Conservation (phyloP, 306 rosid genomes). For the Mimosa pudica region DNA sequence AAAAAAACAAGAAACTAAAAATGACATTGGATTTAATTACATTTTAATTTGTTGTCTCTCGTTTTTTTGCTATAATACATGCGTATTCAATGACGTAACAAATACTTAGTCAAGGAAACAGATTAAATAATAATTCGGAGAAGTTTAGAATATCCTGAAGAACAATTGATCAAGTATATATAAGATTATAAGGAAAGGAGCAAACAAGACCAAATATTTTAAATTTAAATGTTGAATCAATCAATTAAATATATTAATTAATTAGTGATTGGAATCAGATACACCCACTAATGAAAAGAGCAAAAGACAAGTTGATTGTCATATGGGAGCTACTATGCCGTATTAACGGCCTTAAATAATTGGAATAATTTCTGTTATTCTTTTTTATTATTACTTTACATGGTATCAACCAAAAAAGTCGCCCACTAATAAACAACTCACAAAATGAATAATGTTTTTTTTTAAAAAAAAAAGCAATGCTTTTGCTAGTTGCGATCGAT, state of each 20-base stretch:
- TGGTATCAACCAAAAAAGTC: conserved; percentile 37
- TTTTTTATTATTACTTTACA: conserved; percentile 31
- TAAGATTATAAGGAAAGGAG: not conserved
- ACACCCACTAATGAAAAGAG: conserved; percentile 40
- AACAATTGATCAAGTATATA: not conserved
- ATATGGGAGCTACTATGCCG: conserved; percentile 26
- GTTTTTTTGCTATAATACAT: not conserved
- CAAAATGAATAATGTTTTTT: not conserved
- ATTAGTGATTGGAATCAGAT: conserved; percentile 42
- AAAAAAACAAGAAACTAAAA: no score
- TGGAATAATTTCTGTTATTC: conserved; percentile 33
- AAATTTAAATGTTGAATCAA: not conserved
- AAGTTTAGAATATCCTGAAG: not conserved
- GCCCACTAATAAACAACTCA: conserved; percentile 19
- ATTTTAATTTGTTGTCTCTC: not conserved
- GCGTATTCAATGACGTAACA: not conserved
- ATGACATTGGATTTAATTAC: no score
- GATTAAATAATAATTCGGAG: not conserved
- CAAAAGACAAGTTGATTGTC: conserved; percentile 31
- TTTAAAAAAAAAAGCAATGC: conserved; percentile 20
- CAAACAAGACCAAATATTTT: not conserved
- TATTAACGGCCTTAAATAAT: conserved; percentile 14
- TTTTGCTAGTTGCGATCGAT: conserved; percentile 18
- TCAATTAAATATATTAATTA: not conserved
- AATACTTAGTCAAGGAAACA: not conserved